These are phyloP conservation scores for Wallacemonas sp. DNA, from an alignment of 208 protist genomes.

Conservation along the genomic window DNA sequence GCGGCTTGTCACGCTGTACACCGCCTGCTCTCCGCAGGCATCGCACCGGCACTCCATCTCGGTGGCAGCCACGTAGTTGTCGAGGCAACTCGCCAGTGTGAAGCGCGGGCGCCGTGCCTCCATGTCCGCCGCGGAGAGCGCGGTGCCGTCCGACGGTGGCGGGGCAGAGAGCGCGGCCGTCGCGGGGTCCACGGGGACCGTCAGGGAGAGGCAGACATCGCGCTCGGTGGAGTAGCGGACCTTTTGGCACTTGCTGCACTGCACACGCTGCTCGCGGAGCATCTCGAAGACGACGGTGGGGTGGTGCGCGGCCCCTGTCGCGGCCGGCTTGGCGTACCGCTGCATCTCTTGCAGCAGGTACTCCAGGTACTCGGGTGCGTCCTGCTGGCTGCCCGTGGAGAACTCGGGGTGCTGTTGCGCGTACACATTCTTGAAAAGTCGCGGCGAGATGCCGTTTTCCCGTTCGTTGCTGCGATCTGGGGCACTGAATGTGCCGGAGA, in stretches of 20 bases:
- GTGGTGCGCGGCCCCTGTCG: constrained; percentile 21
- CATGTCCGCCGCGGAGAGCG: constrained; percentile 54
- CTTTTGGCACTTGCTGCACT: constrained; percentile 81
- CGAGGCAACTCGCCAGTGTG: constrained; percentile 71
- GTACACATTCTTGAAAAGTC: constrained; percentile 96
- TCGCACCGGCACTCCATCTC: constrained; percentile 76
- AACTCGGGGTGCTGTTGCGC: constrained; percentile 95
- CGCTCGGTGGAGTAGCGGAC: constrained; percentile 89
- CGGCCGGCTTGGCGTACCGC: constrained; percentile 52
- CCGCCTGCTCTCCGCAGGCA: constrained; percentile 45
- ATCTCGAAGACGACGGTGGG: constrained; percentile 74
- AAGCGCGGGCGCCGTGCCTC: constrained; percentile 52
- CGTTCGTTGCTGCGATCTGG: constrained; percentile 34
- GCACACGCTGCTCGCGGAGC: constrained; percentile 84
- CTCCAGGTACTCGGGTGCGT: constrained; percentile 95
- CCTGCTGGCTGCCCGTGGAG: constrained; percentile 94
- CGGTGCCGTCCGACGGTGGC: constrained; percentile 26
- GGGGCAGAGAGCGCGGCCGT: constrained; percentile 31
- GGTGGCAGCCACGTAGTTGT: constrained; percentile 26
- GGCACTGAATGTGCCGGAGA: constrained; percentile 92
- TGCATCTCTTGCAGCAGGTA: constrained; percentile 91
- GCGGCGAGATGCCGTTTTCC: constrained; percentile 85
- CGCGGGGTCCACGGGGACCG: constrained; percentile 79
- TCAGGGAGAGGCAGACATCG: constrained; percentile 88
- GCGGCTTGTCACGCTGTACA: constrained; percentile 57